Evolutionary conservation across 257 asterid species (phyloP).

Genomic region (Echites panduratus): DNA sequence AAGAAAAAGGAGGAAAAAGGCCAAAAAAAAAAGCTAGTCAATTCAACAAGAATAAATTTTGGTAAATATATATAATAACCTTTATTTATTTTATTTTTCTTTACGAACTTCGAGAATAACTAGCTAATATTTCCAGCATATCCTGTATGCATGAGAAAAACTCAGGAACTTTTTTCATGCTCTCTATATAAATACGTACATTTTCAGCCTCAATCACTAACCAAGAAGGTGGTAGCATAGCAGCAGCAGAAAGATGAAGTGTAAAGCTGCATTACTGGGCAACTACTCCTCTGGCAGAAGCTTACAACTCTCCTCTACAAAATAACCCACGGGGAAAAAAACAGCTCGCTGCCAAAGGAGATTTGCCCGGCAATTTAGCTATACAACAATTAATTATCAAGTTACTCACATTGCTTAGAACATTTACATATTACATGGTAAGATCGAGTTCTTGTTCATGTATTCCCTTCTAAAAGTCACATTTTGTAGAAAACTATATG

Average conservation of each 20-base stretch:
- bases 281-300: conserved; percentile 52
- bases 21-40: not conserved
- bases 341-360: conserved; percentile 57
- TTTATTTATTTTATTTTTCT: not conserved
- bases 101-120: conserved; percentile 3
- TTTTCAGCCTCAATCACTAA: not conserved
- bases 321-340: not conserved
- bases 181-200: conserved; percentile 11
- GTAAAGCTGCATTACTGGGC: conserved; percentile 48
- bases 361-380: conserved; percentile 59
- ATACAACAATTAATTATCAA: not conserved
- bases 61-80: no score
- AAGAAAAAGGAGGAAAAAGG: not conserved
- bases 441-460: not conserved
- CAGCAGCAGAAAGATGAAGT: not conserved
- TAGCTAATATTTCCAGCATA: conserved; percentile 13
- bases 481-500: no score
- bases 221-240: not conserved
- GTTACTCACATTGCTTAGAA: no score
- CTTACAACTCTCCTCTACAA: conserved; percentile 4
- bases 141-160: conserved; percentile 7
- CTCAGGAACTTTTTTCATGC: not conserved
- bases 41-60: not conserved
- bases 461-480: no score
- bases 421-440: not conserved